Base-by-base conservation (phyloP, 2,329 filamentous ascomycete genomes). In the Penicillium paneum region DNA sequence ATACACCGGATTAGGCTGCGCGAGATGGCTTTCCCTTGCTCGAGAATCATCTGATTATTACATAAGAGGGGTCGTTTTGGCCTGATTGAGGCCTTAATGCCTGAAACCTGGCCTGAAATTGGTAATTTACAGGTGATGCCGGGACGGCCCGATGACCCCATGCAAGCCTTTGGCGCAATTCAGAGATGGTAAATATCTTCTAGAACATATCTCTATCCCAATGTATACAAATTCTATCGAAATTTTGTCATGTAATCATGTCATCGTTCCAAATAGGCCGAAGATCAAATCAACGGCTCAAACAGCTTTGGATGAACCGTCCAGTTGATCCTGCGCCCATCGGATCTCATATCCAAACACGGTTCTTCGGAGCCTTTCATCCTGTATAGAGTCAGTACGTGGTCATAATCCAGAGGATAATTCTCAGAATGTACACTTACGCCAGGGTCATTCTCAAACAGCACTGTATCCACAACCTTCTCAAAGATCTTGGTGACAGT, bases 371-470 rank as follows among this genome's bases (percentile, higher is more conserved):
- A 96, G 78, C 60, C 86, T 81, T 74, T 93, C 83, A 73, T 96
- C 91, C 80, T 84, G 59, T 2, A 42, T 12, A 29, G 3, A 19
- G 36, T 68, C 40, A 70, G 64, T 42, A 49, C 39, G 17, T 8
- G 31, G 15, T 42, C 11, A 17, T 38, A 32, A 44, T 19, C 32
- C 8, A 50, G 10, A 17, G 13, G 8, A 40, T 2, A n/a, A 24
- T 7, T 8, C 15, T 52, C 10, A 32, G 26, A 15, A 32, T 8
- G 35, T 21, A 74, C 4, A 63, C 81, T 71, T 71, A 84, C 83
- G 35, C 93, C 93, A 15, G 86, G 88, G 69, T 97, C 92, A 63
- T 91, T 82, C 66, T 92, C 89, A 74, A 97, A 97, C 78, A 97
- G 85, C 60, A 92, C 88, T 69, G 86, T 86, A 34, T 93, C 90